Percentiles rank a stretch among this genome's conserved stretches.
phyloP scores from a whole-genome alignment of 2,329 filamentous ascomycete species.

The Sphaerulina vaccinii region DNA sequence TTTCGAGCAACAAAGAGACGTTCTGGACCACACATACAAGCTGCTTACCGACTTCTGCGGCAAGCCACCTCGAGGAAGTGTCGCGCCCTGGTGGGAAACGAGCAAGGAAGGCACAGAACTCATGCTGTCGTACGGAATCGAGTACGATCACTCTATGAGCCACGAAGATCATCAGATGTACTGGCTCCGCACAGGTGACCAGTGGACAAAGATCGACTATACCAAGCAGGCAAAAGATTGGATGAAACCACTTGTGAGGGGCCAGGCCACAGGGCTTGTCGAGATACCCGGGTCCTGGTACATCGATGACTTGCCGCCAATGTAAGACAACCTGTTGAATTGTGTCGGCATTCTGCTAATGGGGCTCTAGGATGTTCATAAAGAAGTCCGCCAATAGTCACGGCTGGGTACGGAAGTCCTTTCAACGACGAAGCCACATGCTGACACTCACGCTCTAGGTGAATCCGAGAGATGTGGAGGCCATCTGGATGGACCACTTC shows the following conservation, averaged over 20 bases:
- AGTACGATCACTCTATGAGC: conserved; percentile 66
- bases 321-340: conserved; percentile 56
- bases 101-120: conserved; percentile 64
- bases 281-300: conserved; percentile 53
- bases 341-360: background rate
- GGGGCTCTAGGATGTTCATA: conserved; percentile 60
- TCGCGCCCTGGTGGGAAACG: conserved; percentile 73
- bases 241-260: conserved; percentile 64
- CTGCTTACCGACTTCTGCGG: conserved; percentile 67
- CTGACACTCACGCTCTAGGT: conserved; percentile 25
- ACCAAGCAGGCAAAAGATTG: conserved; percentile 58
- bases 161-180: conserved; percentile 64
- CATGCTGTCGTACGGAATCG: conserved; percentile 63
- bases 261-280: conserved; percentile 60
- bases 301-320: conserved; percentile 56
- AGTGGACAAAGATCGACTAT: conserved; percentile 68
- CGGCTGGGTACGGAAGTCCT: conserved; percentile 44
- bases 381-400: conserved; percentile 63
- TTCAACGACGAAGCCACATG: background rate
- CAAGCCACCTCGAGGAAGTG: conserved; percentile 67
- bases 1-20: conserved; percentile 68
- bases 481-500: conserved; percentile 65
- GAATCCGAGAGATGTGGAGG: conserved; percentile 56
- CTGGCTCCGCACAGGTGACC: conserved; percentile 60
- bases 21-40: conserved; percentile 69